Conservation (phyloP, 1,139 yeast species). For the Debaryomycetaceae sp. region DNA sequence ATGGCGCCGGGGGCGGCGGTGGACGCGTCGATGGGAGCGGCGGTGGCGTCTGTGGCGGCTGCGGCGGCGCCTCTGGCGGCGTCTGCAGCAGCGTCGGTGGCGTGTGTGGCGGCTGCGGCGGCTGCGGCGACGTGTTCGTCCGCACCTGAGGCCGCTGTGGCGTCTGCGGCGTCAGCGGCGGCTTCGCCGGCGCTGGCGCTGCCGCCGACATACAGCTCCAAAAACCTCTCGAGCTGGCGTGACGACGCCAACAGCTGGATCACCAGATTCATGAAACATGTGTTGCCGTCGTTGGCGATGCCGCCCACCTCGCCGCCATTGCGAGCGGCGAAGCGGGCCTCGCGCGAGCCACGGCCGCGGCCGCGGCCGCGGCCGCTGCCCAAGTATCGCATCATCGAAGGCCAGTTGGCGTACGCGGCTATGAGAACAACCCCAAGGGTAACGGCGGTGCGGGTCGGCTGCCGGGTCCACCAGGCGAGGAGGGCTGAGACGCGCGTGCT, state of each 20-base stretch:
- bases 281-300: constrained; percentile 81
- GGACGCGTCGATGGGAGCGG: constrained; percentile 5
- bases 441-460: too few species aligned
- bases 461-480: too few species aligned
- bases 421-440: too few species aligned
- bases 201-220: constrained; percentile 34
- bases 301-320: constrained; percentile 82
- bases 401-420: too few species aligned
- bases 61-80: too few species aligned
- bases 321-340: constrained; percentile 36
- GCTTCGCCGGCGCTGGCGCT: constrained; percentile 11
- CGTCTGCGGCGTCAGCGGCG: constrained; percentile 25
- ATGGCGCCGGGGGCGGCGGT: constrained; percentile 3
- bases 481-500: too few species aligned
- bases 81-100: constrained; percentile 29
- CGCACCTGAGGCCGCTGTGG: constrained; percentile 29
- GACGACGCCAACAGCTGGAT: constrained; percentile 81
- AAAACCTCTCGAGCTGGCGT: constrained; percentile 51
- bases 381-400: constrained; percentile 5
- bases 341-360: constrained; percentile 18
- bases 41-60: constrained; percentile 23
- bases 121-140: too few species aligned
- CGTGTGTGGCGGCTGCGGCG: constrained; percentile 35
- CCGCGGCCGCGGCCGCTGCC: constrained; percentile 9
- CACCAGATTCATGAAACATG: constrained; percentile 91